Percentiles rank a stretch among this genome's conserved stretches.
phyloP scores from a whole-genome alignment of 495 filamentous ascomycete genomes.

The Aspergillus egyptiacus region DNA sequence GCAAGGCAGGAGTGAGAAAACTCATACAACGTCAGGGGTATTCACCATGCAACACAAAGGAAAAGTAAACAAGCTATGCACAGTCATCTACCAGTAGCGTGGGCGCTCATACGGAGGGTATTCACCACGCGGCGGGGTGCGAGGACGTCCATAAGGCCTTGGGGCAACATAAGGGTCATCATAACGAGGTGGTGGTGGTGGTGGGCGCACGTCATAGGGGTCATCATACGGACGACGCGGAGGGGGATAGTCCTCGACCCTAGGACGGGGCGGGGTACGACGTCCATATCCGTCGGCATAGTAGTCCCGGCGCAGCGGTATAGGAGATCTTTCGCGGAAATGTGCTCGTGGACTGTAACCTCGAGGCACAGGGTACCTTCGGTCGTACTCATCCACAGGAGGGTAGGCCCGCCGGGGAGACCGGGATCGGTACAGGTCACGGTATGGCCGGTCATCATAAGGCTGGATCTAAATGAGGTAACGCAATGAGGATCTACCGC shows the following conservation, averaged over 20 bases:
- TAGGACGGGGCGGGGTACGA: conserved; percentile 61
- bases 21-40: conserved; percentile 22
- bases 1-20: background rate
- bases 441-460: conserved; percentile 60
- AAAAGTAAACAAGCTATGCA: conserved; percentile 6
- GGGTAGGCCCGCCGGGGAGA: conserved; percentile 66
- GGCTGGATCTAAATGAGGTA: conserved; percentile 47
- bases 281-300: conserved; percentile 71
- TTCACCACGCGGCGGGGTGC: conserved; percentile 38
- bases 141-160: conserved; percentile 41
- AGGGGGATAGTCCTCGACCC: conserved; percentile 67
- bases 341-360: conserved; percentile 78
- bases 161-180: conserved; percentile 43
- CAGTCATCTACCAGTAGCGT: conserved; percentile 39
- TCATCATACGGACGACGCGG: conserved; percentile 50
- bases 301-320: conserved; percentile 74
- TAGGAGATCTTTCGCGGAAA: conserved; percentile 77
- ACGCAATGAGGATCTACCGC: conserved; percentile 23
- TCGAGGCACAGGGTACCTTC: conserved; percentile 67
- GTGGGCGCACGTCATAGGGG: conserved; percentile 41
- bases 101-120: conserved; percentile 43
- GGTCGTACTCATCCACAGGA: conserved; percentile 66
- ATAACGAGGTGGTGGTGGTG: conserved; percentile 42
- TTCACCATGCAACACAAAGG: conserved; percentile 18
- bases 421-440: conserved; percentile 68